These are phyloP conservation scores for Bryoerythrophyllum caledonicum DNA, from an alignment of 225 moss, liverwort and hornwort species.

Conservation along the genomic window DNA sequence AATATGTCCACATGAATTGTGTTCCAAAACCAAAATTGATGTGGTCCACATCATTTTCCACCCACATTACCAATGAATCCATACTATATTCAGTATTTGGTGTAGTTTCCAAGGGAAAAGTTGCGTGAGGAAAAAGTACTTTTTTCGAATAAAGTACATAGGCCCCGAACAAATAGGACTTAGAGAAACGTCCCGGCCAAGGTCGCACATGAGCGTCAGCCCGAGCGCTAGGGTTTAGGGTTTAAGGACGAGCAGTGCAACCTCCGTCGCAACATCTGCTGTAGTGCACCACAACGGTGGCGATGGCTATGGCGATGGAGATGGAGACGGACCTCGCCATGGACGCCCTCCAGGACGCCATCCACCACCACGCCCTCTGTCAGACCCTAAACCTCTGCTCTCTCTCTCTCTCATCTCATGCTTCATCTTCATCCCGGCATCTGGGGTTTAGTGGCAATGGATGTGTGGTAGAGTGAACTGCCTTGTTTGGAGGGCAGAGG, in stretches of 20 bases:
- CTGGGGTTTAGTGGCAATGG: background rate
- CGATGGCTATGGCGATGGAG: background rate
- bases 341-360: slow-evolving; percentile 20
- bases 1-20: too few species aligned
- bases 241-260: background rate
- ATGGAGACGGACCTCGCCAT: background rate
- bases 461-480: background rate
- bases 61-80: too few species aligned
- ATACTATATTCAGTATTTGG: too few species aligned
- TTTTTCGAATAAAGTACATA: too few species aligned
- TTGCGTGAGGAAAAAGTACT: too few species aligned
- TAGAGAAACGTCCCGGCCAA: too few species aligned
- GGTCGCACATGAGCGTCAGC: too few species aligned
- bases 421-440: background rate
- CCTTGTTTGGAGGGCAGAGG: too few species aligned
- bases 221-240: background rate
- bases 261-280: background rate
- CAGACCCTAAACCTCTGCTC: background rate
- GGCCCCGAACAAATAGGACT: too few species aligned
- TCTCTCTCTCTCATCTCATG: background rate
- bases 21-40: too few species aligned
- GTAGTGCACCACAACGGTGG: slow-evolving; percentile 2
- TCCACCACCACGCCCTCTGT: slow-evolving; percentile 56
- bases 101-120: too few species aligned
- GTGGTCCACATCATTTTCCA: too few species aligned